Evolutionary conservation across 345 rosid genomes (phyloP), one percentile per base, ranked within the genome.

Genomic region (Garcia nutans): DNA sequence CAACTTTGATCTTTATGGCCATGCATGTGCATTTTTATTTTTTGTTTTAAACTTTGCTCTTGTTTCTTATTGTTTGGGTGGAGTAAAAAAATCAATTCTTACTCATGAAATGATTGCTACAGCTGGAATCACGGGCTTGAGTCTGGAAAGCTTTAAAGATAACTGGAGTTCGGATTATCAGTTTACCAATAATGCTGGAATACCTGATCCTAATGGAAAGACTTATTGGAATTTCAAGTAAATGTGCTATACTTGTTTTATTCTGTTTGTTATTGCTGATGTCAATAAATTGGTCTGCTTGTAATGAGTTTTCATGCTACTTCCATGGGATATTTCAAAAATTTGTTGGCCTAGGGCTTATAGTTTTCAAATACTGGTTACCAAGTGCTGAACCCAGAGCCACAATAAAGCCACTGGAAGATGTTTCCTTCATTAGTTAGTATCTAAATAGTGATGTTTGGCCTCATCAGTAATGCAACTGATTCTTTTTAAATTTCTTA

Each of bases 131-230:
- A 93, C 99, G 1, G 96, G 98, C 71, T 86, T 96, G 89, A 87
- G 94, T 58, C 74, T 86, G 80, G 79, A 82, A 80, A 93, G 95
- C 82, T 88, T 96, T 76, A 91, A 85, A 87, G 91, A 96, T 69
- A 93, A 96, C 82, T 93, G 98, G 99, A 76, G 89, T 79, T 82
- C 99, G 55, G 93, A 88, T 71, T 96, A 96, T 85, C 93, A 91
- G 81, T 86, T 86, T 61, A 96, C 99, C 60, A 96, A 96, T 78
- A 61, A 83, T 84, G 99, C 93, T 71, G 99, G 99, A 74, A 93
- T 93, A 81, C 99, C 99, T 84, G 97, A 88, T 82, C 77, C 89
- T 67, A 71, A 86, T 0, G 99, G 99, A 85, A 68, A 81, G 61
- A 88, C 87, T 57, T 78, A 84, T 68, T 96, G 99, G 99, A 90